A percentile compares a stretch with the other conserved stretches of the same genome.
Evolutionary conservation across 306 rosid genomes (phyloP).

Genomic region (Herpetospermum pedunculosum): DNA sequence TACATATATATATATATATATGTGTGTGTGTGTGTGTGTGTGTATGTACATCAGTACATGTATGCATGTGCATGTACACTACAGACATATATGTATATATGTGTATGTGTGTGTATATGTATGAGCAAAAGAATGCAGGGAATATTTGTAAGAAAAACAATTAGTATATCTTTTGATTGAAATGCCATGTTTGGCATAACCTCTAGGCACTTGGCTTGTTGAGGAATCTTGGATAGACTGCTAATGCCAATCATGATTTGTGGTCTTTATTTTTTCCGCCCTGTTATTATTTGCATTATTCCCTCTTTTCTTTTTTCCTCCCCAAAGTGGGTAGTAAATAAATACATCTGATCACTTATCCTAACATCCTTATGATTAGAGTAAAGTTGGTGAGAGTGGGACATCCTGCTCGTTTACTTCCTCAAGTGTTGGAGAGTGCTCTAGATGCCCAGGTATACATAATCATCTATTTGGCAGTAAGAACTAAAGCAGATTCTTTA

Average conservation of each 20-base stretch:
- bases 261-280: not conserved
- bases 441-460: constrained; percentile 80
- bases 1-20: not conserved
- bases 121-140: not conserved
- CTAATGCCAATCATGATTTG: not conserved
- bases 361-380: constrained; percentile 30
- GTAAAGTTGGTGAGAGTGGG: constrained; percentile 95
- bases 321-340: constrained; percentile 10
- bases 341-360: constrained; percentile 3
- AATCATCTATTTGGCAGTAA: not conserved
- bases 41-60: not conserved
- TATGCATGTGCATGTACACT: not conserved
- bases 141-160: not conserved
- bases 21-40: not conserved
- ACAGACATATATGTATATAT: not conserved
- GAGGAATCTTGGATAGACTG: not conserved
- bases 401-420: constrained; percentile 96
- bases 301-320: not conserved
- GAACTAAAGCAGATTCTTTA: not conserved
- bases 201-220: not conserved
- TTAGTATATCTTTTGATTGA: not conserved
- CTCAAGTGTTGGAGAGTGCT: constrained; percentile 96
- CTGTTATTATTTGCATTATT: not conserved
- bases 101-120: not conserved
- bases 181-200: not conserved